These are phyloP conservation scores for Tricladium varicosporioides DNA, from an alignment of 2,329 filamentous ascomycete genomes.

Conservation along the genomic window DNA sequence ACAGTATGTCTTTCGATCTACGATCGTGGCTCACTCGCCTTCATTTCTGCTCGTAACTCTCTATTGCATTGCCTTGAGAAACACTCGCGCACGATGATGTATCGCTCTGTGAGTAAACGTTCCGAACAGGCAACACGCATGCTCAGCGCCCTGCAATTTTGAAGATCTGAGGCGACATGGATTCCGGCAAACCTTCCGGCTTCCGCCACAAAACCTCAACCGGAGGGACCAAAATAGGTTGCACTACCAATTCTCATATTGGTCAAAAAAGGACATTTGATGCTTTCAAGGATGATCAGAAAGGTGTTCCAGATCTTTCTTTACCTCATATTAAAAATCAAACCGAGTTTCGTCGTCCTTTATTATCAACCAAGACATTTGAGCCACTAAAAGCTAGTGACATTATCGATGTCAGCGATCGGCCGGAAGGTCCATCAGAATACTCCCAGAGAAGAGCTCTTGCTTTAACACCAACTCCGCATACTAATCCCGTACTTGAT, in stretches of 20 bases:
- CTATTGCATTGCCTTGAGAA: too few species aligned
- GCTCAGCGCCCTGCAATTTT: neutral
- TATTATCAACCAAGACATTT: conserved; percentile 9
- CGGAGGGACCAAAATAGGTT: conserved; percentile 16
- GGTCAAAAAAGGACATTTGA: conserved; percentile 27
- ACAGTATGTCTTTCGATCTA: too few species aligned
- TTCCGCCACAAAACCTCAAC: conserved; percentile 26
- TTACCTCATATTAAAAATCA: conserved; percentile 17
- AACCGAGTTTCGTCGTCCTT: conserved; percentile 20
- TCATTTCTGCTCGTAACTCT: too few species aligned
- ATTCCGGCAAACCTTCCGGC: conserved; percentile 17
- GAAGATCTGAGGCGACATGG: conserved; percentile 8
- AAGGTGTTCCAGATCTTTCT: neutral
- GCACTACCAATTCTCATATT: conserved; percentile 21
- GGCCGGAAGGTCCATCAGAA: conserved; percentile 39
- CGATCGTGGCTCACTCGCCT: too few species aligned
- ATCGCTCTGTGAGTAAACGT: too few species aligned
- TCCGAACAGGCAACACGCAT: neutral
- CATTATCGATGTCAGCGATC: conserved; percentile 40
- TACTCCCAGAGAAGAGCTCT: conserved; percentile 55
- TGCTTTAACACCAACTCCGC: conserved; percentile 52
- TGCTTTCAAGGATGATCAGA: conserved; percentile 10
- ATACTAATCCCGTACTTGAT: conserved; percentile 54
- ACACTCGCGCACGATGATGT: too few species aligned
- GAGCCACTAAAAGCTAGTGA: conserved; percentile 41